A percentile compares a stretch with the other conserved stretches of the same genome.
Evolutionary conservation across 306 rosid species (phyloP).

Genomic region (Sindora glabra): DNA sequence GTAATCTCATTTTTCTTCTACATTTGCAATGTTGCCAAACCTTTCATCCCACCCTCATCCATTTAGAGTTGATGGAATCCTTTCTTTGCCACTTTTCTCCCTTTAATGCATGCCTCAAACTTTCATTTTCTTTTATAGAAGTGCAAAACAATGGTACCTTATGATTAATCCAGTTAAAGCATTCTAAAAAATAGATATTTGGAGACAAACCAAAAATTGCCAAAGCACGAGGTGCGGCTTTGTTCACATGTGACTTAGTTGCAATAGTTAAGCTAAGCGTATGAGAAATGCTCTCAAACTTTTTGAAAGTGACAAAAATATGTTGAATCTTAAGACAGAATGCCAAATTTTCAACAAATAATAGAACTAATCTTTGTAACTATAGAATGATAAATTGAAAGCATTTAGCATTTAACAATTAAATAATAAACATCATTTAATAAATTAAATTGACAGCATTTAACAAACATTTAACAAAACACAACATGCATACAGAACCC

Average conservation of each 20-base stretch:
- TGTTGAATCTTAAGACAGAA: constrained; percentile 77
- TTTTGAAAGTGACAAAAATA: constrained; percentile 83
- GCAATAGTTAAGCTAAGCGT: constrained; percentile 65
- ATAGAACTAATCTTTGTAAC: constrained; percentile 80
- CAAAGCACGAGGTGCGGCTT: constrained; percentile 99
- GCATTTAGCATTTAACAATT: too few relatives aligned
- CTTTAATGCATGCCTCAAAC: constrained; percentile 80
- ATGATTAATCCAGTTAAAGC: constrained; percentile 5
- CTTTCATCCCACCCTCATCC: constrained; percentile 99
- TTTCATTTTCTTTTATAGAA: constrained; percentile 79
- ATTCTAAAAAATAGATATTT: not conserved
- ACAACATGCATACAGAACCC: too few relatives aligned
- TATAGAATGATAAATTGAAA: constrained; percentile 33
- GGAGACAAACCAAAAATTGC: constrained; percentile 84
- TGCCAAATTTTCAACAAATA: constrained; percentile 89
- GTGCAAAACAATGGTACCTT: constrained; percentile 10
- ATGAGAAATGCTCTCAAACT: constrained; percentile 74
- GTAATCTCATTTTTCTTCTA: constrained; percentile 91
- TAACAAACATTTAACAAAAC: too few relatives aligned
- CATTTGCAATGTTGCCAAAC: constrained; percentile 86
- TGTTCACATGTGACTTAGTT: constrained; percentile 74
- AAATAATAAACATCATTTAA: too few relatives aligned
- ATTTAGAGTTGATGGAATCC: constrained; percentile 89
- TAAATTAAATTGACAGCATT: too few relatives aligned
- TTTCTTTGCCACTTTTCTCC: constrained; percentile 83